These are phyloP conservation scores for Lactarius indigo DNA, from an alignment of 768 basidiomycete species.

Conservation along the genomic window DNA sequence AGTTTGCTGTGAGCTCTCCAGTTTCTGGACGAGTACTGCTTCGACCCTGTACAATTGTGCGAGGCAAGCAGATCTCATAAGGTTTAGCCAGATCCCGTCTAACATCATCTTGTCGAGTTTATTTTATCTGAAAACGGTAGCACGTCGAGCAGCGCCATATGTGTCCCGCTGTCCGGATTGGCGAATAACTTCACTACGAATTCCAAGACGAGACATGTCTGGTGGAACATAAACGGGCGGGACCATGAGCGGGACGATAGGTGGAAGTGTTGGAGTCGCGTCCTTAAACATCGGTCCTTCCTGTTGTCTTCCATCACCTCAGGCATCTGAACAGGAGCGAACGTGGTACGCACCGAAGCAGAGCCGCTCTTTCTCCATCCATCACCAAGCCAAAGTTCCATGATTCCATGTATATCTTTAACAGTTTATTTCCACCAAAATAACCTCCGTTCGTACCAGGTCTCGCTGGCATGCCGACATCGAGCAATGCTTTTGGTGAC, in stretches of 20 bases:
- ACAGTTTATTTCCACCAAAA: slow-evolving; percentile 76
- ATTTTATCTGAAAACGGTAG: slow-evolving; percentile 79
- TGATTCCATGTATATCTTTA: slow-evolving; percentile 78
- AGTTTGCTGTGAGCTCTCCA: slow-evolving; percentile 74
- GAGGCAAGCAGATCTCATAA: slow-evolving; percentile 49
- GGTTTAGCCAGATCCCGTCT: slow-evolving; percentile 89
- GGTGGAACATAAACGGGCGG: slow-evolving; percentile 70
- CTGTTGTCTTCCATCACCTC: not conserved
- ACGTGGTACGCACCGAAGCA: slow-evolving; percentile 55
- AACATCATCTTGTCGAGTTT: slow-evolving; percentile 81
- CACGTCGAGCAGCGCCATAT: slow-evolving; percentile 91
- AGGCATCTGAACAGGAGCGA: not conserved
- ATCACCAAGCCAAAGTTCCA: slow-evolving; percentile 79
- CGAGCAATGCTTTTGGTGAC: slow-evolving; percentile 72
- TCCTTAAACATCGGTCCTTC: slow-evolving; percentile 62
- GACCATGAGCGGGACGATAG: slow-evolving; percentile 80
- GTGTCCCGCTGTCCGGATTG: slow-evolving; percentile 87
- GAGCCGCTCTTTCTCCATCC: slow-evolving; percentile 70
- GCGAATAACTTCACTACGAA: slow-evolving; percentile 83
- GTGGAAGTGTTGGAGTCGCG: slow-evolving; percentile 65
- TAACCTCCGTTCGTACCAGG: slow-evolving; percentile 62
- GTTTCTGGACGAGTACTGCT: slow-evolving; percentile 77
- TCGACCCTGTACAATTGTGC: slow-evolving; percentile 55
- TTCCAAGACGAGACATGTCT: slow-evolving; percentile 67
- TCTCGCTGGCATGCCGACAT: slow-evolving; percentile 70